Percentiles rank a stretch among this genome's conserved stretches.
These are phyloP conservation scores for Trametes coccinea DNA, from an alignment of 768 basidiomycete species.

Conservation along the genomic window DNA sequence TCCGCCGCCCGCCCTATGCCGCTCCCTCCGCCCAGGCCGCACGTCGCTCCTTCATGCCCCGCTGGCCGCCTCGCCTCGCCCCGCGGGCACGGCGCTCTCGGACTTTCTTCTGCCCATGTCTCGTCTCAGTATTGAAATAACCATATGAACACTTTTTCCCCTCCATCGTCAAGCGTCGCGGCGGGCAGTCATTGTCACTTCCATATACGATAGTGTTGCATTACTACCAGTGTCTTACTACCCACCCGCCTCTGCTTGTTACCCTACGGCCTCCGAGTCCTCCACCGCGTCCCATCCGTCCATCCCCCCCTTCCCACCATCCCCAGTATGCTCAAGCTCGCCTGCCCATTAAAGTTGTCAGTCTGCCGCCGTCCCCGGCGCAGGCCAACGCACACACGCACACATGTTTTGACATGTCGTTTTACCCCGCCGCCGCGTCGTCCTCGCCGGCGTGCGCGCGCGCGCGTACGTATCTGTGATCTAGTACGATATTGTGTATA, in stretches of 20 bases:
- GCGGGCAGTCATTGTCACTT: neutral
- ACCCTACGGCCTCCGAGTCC: neutral
- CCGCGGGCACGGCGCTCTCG: neutral
- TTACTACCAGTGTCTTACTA: conserved; percentile 19
- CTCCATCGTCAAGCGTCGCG: neutral
- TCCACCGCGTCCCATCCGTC: neutral
- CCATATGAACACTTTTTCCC: neutral
- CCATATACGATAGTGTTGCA: conserved; percentile 18
- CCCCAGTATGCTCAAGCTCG: neutral
- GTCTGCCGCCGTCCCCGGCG: neutral
- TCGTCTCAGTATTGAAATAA: neutral
- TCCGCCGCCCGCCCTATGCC: neutral
- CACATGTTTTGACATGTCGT: conserved; percentile 1
- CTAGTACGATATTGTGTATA: conserved; percentile 17
- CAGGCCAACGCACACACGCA: neutral
- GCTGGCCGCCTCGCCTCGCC: neutral
- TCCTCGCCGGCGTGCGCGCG: neutral
- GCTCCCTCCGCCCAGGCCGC: conserved; percentile 12
- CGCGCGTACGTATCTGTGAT: neutral
- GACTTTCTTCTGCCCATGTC: neutral
- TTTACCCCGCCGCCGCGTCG: neutral
- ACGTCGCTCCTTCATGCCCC: conserved; percentile 6
- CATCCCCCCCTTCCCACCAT: neutral
- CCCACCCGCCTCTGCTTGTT: conserved; percentile 1
- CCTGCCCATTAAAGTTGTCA: conserved; percentile 5